Evolutionary conservation across 768 basidiomycete genomes (phyloP).

Genomic region (Mycena leptocephala): DNA sequence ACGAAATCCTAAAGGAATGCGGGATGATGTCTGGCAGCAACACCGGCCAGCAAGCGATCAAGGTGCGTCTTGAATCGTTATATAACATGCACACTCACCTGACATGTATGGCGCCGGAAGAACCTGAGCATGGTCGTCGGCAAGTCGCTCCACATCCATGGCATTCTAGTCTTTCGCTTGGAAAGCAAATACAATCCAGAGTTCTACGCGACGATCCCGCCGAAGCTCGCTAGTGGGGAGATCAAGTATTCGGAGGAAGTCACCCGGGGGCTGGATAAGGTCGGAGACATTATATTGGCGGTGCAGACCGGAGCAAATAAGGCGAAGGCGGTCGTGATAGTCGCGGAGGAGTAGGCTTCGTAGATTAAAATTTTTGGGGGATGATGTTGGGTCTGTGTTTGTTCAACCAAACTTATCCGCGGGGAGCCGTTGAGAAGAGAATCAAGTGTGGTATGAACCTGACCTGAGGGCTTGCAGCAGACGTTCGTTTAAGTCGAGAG

Average conservation of each 20-base stretch:
- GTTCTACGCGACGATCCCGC: constrained; percentile 61
- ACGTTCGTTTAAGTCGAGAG: no score
- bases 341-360: constrained; percentile 30
- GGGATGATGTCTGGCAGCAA: constrained; percentile 60
- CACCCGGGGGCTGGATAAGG: constrained; percentile 58
- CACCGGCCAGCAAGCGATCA: constrained; percentile 44
- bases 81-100: neutral
- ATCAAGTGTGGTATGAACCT: no score
- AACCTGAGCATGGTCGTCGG: constrained; percentile 57
- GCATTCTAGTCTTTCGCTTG: constrained; percentile 57
- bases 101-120: no score
- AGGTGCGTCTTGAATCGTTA: constrained; percentile 38
- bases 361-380: no score
- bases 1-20: constrained; percentile 55
- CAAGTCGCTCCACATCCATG: constrained; percentile 58
- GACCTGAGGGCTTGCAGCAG: no score
- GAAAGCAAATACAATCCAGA: constrained; percentile 53
- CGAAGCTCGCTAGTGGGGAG: constrained; percentile 60
- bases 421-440: no score
- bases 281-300: constrained; percentile 50
- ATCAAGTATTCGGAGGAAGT: constrained; percentile 66
- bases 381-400: no score
- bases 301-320: constrained; percentile 48
- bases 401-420: no score
- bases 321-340: constrained; percentile 38